A percentile compares a stretch with the other conserved stretches of the same genome.
phyloP scores from a whole-genome alignment of 306 rosid species.

The Rosa rugosa region DNA sequence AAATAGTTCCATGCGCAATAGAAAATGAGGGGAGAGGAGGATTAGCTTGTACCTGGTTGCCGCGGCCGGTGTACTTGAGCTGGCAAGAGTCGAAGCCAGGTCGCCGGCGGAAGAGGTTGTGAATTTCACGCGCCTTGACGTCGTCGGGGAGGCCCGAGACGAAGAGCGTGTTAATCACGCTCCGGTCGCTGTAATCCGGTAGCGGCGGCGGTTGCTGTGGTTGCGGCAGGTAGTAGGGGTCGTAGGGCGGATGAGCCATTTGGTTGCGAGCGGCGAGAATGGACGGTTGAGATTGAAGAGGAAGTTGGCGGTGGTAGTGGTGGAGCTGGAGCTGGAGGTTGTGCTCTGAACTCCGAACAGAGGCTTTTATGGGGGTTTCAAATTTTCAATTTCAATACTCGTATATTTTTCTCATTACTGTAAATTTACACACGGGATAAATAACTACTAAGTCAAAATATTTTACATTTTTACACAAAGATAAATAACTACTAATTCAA shows the following conservation, averaged over 20 bases:
- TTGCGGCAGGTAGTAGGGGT: slow-evolving; percentile 64
- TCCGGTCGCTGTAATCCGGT: slow-evolving; percentile 43
- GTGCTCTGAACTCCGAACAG: not conserved
- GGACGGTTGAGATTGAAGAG: slow-evolving; percentile 8
- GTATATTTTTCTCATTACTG: too few relatives aligned
- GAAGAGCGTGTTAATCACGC: slow-evolving; percentile 80
- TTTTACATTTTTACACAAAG: too few relatives aligned
- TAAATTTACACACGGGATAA: too few relatives aligned
- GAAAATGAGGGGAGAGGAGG: not conserved
- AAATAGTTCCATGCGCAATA: not conserved
- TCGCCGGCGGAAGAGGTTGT: slow-evolving; percentile 95
- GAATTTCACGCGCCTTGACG: slow-evolving; percentile 91
- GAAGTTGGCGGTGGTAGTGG: not conserved
- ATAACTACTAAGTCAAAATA: too few relatives aligned
- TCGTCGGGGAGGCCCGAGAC: slow-evolving; percentile 98
- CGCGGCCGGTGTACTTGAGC: slow-evolving; percentile 99
- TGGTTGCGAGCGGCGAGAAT: not conserved
- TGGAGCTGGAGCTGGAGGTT: not conserved
- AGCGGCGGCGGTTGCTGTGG: slow-evolving; percentile 30
- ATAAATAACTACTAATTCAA: too few relatives aligned
- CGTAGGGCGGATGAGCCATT: slow-evolving; percentile 72
- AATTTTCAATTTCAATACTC: not conserved
- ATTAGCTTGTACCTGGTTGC: slow-evolving; percentile 58
- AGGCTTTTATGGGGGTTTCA: not conserved
- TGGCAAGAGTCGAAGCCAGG: slow-evolving; percentile 94